Evolutionary conservation across 495 filamentous ascomycete genomes (phyloP).

Genomic region (Cryomyces minteri): DNA sequence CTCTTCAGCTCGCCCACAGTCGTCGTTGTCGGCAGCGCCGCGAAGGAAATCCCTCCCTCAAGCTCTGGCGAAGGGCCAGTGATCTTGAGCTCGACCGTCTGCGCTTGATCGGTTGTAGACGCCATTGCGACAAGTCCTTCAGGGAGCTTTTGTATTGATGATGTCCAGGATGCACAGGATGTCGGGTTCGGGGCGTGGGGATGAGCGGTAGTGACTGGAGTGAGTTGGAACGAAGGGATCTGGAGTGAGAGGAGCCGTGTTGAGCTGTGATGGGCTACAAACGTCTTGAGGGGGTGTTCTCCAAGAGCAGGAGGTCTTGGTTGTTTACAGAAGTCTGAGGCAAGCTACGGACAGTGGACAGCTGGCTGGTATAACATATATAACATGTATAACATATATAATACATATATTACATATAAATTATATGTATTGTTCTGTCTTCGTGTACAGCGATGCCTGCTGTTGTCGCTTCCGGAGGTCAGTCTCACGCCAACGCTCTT

Average conservation of each 20-base stretch:
- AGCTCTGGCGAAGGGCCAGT: constrained; percentile 19
- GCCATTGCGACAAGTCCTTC: not conserved
- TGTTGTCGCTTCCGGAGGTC: not conserved
- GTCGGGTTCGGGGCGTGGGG: too few relatives aligned
- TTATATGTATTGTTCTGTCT: too few relatives aligned
- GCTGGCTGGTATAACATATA: not conserved
- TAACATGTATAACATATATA: too few relatives aligned
- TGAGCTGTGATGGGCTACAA: too few relatives aligned
- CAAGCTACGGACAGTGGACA: not conserved
- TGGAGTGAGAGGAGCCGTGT: too few relatives aligned
- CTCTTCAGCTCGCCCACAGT: constrained; percentile 18
- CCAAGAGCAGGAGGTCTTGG: not conserved
- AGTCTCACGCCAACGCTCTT: too few relatives aligned
- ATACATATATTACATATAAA: too few relatives aligned
- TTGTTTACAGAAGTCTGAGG: not conserved
- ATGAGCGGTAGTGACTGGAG: too few relatives aligned
- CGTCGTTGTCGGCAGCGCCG: constrained; percentile 7
- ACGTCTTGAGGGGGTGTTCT: too few relatives aligned
- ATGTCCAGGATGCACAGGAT: too few relatives aligned
- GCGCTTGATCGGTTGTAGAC: not conserved
- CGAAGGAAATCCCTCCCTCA: constrained; percentile 8
- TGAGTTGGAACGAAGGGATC: too few relatives aligned
- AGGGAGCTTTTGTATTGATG: constrained; percentile 5
- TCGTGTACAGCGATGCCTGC: too few relatives aligned
- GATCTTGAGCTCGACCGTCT: constrained; percentile 13